Conservation (phyloP, 2,329 filamentous ascomycete genomes). For the Beauveria rudraprayagi region DNA sequence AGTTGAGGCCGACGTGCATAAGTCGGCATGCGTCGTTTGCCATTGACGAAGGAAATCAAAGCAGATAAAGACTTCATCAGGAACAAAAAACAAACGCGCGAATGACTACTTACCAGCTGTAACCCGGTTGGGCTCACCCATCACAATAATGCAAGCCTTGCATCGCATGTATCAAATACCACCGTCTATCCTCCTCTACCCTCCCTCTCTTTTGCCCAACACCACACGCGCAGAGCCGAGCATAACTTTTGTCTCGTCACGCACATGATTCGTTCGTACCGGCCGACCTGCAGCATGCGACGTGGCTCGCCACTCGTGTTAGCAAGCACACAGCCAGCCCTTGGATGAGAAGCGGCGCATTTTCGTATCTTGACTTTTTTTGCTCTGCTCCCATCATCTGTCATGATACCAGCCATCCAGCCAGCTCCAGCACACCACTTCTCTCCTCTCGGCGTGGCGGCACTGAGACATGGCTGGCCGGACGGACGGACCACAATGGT, state of each 20-base stretch:
- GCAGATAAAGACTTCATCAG: background rate
- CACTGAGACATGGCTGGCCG: background rate
- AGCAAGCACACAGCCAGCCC: background rate
- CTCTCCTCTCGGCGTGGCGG: background rate
- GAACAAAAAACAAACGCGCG: background rate
- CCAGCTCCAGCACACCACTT: background rate
- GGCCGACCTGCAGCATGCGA: background rate
- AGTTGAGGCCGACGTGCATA: slow-evolving; percentile 10
- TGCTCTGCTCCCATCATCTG: background rate
- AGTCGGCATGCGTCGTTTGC: background rate
- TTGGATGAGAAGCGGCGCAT: background rate
- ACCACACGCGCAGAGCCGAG: background rate
- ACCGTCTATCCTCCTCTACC: background rate
- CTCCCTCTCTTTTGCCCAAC: background rate
- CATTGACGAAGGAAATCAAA: background rate
- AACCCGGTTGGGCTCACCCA: background rate
- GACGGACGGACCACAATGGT: background rate
- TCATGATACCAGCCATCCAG: background rate
- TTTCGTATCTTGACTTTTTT: background rate
- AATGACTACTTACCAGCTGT: background rate
- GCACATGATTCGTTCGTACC: background rate
- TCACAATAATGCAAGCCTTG: background rate
- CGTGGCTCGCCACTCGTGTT: background rate
- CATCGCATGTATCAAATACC: background rate
- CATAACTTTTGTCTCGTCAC: background rate